Evolutionary conservation across 345 rosid genomes (phyloP).

Genomic region (Ricinus communis): DNA sequence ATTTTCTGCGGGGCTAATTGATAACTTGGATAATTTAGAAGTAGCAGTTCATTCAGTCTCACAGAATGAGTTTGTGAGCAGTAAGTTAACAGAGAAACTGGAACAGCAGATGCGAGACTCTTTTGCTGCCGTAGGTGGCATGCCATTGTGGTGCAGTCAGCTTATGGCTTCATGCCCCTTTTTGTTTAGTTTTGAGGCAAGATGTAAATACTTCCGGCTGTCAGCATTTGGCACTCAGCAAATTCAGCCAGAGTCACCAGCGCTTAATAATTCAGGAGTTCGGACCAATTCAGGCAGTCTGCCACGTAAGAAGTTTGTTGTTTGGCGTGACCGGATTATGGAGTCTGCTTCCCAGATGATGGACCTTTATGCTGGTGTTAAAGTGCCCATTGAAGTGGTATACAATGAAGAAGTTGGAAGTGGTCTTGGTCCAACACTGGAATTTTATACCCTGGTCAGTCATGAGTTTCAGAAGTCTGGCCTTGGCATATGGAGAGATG

Average conservation of each 20-base stretch:
- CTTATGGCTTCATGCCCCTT: slow-evolving; percentile 86
- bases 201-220: slow-evolving; percentile 71
- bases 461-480: slow-evolving; percentile 76
- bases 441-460: slow-evolving; percentile 85
- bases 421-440: slow-evolving; percentile 97
- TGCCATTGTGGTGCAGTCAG: slow-evolving; percentile 87
- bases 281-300: slow-evolving; percentile 38
- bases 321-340: slow-evolving; percentile 63
- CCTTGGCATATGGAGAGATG: slow-evolving; percentile 89
- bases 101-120: slow-evolving; percentile 90
- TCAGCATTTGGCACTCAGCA: slow-evolving; percentile 68
- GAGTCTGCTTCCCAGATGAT: slow-evolving; percentile 83
- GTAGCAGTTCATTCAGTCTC: slow-evolving; percentile 50
- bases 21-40: slow-evolving; percentile 61
- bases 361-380: slow-evolving; percentile 57
- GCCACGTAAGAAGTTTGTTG: slow-evolving; percentile 75
- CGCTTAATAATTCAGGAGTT: slow-evolving; percentile 45
- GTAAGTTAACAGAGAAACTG: slow-evolving; percentile 85
- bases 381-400: slow-evolving; percentile 74
- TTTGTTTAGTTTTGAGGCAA: slow-evolving; percentile 81
- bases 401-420: slow-evolving; percentile 94
- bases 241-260: slow-evolving; percentile 35
- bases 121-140: slow-evolving; percentile 60
- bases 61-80: slow-evolving; percentile 67
- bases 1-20: slow-evolving; percentile 62